Percentiles rank a stretch among this genome's conserved stretches.
Evolutionary conservation across 805 yeast genomes (phyloP).

Genomic region (Candida sonorensis): DNA sequence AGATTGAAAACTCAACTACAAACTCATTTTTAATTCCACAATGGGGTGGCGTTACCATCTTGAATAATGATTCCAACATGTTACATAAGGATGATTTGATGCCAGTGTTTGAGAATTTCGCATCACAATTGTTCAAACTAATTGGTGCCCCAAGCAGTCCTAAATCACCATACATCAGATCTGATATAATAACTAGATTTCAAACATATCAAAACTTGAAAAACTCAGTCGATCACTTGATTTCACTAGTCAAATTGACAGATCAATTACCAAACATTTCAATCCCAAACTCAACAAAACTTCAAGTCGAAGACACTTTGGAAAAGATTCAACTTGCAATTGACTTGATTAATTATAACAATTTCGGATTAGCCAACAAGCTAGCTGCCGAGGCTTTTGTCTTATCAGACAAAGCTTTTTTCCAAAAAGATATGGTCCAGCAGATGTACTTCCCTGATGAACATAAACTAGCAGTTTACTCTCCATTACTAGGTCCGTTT

Average conservation of each 20-base stretch:
- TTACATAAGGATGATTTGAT: slow-evolving; percentile 40
- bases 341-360: slow-evolving; percentile 20
- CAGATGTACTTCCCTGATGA: slow-evolving; percentile 94
- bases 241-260: slow-evolving; percentile 65
- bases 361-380: slow-evolving; percentile 33
- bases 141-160: slow-evolving; percentile 61
- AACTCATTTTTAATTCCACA: slow-evolving; percentile 76
- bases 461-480: slow-evolving; percentile 88
- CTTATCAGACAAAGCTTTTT: slow-evolving; percentile 72
- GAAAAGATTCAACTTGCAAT: slow-evolving; percentile 33
- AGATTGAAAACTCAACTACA: slow-evolving; percentile 37
- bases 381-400: slow-evolving; percentile 46
- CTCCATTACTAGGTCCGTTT: slow-evolving; percentile 87
- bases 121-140: slow-evolving; percentile 66
- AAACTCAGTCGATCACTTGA: slow-evolving; percentile 60
- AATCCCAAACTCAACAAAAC: slow-evolving; percentile 65
- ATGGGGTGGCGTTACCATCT: slow-evolving; percentile 75
- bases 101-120: slow-evolving; percentile 60
- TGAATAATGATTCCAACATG: slow-evolving; percentile 29
- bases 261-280: slow-evolving; percentile 71
- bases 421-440: slow-evolving; percentile 91
- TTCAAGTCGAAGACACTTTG: slow-evolving; percentile 49
- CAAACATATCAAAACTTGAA: slow-evolving; percentile 52
- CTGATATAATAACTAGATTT: slow-evolving; percentile 60
- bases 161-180: slow-evolving; percentile 51